Evolutionary conservation across 148 eudicot genomes (phyloP).

Genomic region (Arbutus unedo): DNA sequence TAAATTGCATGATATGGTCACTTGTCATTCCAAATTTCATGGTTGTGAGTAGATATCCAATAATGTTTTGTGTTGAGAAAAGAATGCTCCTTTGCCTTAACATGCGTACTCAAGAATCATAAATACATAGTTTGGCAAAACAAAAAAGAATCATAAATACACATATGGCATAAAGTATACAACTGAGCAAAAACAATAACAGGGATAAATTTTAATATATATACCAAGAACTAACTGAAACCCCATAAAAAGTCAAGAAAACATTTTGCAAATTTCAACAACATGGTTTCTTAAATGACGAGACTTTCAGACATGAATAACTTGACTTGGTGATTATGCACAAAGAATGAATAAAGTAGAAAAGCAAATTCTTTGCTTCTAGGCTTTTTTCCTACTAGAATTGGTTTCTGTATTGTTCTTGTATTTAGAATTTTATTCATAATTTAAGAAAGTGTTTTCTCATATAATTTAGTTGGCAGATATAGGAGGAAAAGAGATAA

Average conservation of each 20-base stretch:
- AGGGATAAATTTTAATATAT: too few relatives aligned
- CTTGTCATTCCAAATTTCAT: background rate
- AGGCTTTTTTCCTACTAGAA: background rate
- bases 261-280: background rate
- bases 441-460: conserved; percentile 5
- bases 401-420: background rate
- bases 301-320: background rate
- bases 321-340: background rate
- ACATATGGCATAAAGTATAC: background rate
- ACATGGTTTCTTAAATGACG: background rate
- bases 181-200: too few relatives aligned
- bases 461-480: conserved; percentile 31
- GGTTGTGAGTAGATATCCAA: background rate
- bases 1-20: background rate
- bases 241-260: background rate
- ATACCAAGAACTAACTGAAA: too few relatives aligned
- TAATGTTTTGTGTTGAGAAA: background rate
- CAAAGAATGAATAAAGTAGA: background rate
- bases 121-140: too few relatives aligned
- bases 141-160: background rate
- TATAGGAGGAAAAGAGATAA: conserved; percentile 79
- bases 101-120: background rate
- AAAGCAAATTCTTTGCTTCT: background rate
- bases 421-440: background rate
- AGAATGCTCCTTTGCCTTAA: background rate